Conservation (phyloP, 2,329 filamentous ascomycete species). For the Tolypocladium nubicola region DNA sequence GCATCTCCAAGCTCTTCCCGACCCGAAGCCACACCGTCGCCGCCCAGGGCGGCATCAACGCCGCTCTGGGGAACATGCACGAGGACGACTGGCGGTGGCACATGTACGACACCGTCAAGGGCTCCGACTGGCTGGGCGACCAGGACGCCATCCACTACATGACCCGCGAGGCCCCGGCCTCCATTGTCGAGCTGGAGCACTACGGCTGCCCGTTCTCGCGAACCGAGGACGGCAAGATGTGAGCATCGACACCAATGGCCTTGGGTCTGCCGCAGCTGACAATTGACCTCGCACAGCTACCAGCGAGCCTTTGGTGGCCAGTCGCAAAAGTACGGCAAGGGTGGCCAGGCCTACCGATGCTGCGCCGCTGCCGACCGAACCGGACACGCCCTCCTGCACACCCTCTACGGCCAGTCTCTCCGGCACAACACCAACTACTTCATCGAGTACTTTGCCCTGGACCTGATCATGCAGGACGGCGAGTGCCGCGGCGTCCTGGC, state of each 20-base stretch:
- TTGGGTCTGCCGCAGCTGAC: slow-evolving; percentile 4
- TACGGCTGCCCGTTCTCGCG: slow-evolving; percentile 95
- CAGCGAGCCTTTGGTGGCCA: slow-evolving; percentile 98
- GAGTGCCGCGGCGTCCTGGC: slow-evolving; percentile 94
- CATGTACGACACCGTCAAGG: slow-evolving; percentile 99
- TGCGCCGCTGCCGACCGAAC: slow-evolving; percentile 94
- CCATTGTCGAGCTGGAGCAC: slow-evolving; percentile 90
- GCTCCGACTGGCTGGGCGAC: slow-evolving; percentile 93
- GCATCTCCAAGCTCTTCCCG: slow-evolving; percentile 79
- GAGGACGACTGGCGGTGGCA: slow-evolving; percentile 98
- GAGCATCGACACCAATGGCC: slow-evolving; percentile 21
- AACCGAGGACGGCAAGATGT: slow-evolving; percentile 95
- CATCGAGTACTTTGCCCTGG: slow-evolving; percentile 96
- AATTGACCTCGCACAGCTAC: slow-evolving; percentile 46
- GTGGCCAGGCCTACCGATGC: slow-evolving; percentile 95
- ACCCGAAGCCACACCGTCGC: slow-evolving; percentile 80
- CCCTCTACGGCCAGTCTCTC: slow-evolving; percentile 93
- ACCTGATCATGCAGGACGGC: slow-evolving; percentile 95
- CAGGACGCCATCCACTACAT: slow-evolving; percentile 98
- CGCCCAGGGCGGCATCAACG: slow-evolving; percentile 76
- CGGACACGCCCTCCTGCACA: slow-evolving; percentile 94
- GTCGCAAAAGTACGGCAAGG: slow-evolving; percentile 89
- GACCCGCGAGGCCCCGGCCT: slow-evolving; percentile 86
- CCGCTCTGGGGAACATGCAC: slow-evolving; percentile 90
- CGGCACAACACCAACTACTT: slow-evolving; percentile 99